Evolutionary conservation across 345 rosid species (phyloP).

Genomic region (Sonneratia caseolaris): DNA sequence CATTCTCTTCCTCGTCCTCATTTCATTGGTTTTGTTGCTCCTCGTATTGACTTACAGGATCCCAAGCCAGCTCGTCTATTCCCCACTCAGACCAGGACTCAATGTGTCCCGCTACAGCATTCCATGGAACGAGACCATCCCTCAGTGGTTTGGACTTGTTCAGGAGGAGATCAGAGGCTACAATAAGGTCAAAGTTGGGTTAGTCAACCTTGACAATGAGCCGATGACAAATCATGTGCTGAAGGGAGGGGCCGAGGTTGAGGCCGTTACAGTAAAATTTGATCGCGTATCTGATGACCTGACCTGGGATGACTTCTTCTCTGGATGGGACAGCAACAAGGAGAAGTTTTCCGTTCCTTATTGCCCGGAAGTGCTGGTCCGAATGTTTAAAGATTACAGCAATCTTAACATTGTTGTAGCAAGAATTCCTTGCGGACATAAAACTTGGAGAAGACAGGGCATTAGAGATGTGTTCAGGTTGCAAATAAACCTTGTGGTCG

Average conservation of each 20-base stretch:
- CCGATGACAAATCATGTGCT: conserved; percentile 11
- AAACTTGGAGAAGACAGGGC: conserved; percentile 22
- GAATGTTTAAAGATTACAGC: conserved; percentile 22
- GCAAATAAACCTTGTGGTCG: conserved; percentile 68
- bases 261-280: conserved; percentile 21
- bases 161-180: conserved; percentile 14
- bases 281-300: conserved; percentile 20
- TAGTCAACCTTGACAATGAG: conserved; percentile 28
- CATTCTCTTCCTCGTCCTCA: conserved; percentile 23
- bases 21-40: conserved; percentile 30
- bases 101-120: too few relatives aligned
- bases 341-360: conserved; percentile 11
- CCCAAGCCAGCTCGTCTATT: too few relatives aligned
- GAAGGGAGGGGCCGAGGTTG: conserved; percentile 8
- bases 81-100: not conserved
- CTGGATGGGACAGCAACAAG: conserved; percentile 61
- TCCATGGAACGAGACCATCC: not conserved
- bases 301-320: conserved; percentile 59
- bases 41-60: conserved; percentile 9
- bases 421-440: conserved; percentile 40
- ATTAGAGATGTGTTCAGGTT: conserved; percentile 58
- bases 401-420: conserved; percentile 59
- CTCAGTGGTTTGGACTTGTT: conserved; percentile 31
- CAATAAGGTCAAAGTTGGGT: conserved; percentile 35
- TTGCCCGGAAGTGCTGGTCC: conserved; percentile 70